phyloP scores from a whole-genome alignment of 2,329 filamentous ascomycete genomes.

The Alternaria consortialis region DNA sequence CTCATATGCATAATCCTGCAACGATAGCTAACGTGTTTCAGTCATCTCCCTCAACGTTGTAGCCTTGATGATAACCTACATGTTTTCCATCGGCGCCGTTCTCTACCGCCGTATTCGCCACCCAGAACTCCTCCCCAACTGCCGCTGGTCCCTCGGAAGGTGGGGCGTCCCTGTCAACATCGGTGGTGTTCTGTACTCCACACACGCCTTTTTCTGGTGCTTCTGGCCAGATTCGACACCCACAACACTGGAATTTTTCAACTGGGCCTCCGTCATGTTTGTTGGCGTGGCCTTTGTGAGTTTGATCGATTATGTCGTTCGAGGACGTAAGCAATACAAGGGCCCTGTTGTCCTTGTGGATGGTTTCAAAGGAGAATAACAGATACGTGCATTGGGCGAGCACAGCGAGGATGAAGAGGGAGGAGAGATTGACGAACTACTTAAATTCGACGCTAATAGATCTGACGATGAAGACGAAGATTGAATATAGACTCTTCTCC shows the following conservation, averaged over 20 bases:
- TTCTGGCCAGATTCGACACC: conserved; percentile 52
- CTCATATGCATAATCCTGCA: background rate
- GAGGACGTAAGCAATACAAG: conserved; percentile 46
- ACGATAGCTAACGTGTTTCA: conserved; percentile 9
- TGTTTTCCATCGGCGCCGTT: conserved; percentile 53
- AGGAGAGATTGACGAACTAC: background rate
- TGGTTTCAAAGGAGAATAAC: conserved; percentile 34
- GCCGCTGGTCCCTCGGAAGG: conserved; percentile 52
- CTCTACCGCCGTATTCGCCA: conserved; percentile 51
- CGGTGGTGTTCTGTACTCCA: conserved; percentile 47
- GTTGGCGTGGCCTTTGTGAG: conserved; percentile 37
- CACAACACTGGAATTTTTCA: conserved; percentile 38
- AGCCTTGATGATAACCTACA: conserved; percentile 53
- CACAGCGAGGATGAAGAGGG: background rate
- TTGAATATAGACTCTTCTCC: conserved; percentile 8
- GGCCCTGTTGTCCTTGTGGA: conserved; percentile 43
- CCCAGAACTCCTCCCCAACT: conserved; percentile 49
- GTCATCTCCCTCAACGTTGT: conserved; percentile 53
- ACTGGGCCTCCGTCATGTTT: conserved; percentile 52
- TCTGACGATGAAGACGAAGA: conserved; percentile 1
- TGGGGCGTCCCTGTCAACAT: conserved; percentile 52
- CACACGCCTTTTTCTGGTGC: conserved; percentile 53
- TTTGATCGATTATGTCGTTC: conserved; percentile 40
- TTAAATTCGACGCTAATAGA: background rate
- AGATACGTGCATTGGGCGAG: background rate